Base-by-base conservation (phyloP, 257 asterid genomes). In the Solanum pennellii region DNA sequence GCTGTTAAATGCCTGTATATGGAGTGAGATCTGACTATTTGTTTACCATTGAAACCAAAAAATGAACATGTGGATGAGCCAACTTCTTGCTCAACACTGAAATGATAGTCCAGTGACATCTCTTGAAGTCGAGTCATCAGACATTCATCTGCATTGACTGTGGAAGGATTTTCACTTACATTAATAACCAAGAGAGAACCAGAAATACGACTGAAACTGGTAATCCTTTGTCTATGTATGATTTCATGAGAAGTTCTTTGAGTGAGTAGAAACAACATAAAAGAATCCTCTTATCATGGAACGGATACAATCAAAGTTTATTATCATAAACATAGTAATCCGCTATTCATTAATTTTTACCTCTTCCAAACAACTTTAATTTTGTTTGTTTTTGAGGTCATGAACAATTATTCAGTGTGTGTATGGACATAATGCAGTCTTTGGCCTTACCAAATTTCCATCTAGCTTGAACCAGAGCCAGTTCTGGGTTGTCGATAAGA, bases 401-500 rank as follows among this genome's bases (percentile, higher is more conserved):
- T 80, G 85, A 29, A 29, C 9, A 13, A 33, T 52, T 37, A 21
- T 20, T 31, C 18, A 72, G 56, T 86, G 77, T 45, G 82, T 27
- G 66, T 25, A 66, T 85, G 76, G 66, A 83, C 25, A 56, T 49
- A 82, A 62, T 37, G 65, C 62, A 85, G 45, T 47, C 14, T 65
- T 79, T 52, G 84, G 73, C 83, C 92, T 89, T 91, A 95, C 99
- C 99, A 87, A 96, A 96, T 94, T 92, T 95, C 99, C 99, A 96
- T 91, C 99, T 93, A 42, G 99, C 99, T 90, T 96, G 98, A 90
- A 96, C 99, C 94, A 96, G 90, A 71, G 93, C 99, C 92, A 96
- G 66, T 83, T 96, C 96, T 83, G 98, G 96, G 93, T 94, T 94
- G 45, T 92, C 91, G 27, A 95, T 90, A 65, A 96, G 94, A 88